Evolutionary conservation across 2,329 filamentous ascomycete genomes (phyloP), one percentile per base, ranked within the genome.

Genomic region (Colletotrichum destructivum): DNA sequence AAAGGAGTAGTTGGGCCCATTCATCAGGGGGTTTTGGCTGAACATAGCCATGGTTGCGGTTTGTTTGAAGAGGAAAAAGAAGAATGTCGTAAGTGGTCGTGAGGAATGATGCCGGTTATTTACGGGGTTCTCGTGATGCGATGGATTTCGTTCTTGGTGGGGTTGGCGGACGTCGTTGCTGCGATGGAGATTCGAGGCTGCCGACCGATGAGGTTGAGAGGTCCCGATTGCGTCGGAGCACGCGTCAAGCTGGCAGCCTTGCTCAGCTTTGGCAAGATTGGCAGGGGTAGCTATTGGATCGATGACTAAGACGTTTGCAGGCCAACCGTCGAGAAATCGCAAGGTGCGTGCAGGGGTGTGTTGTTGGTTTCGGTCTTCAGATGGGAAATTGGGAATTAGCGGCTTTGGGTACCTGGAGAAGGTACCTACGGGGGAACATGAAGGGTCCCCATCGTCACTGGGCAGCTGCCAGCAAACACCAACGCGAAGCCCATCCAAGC

Each of bases 1-100:
- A 84, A 91, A 90, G 74, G 90, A 91, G 84, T 92, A 92, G 85
- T 89, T 91, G 79, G 90, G 89, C 75, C 90, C 90, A 81, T 92
- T 90, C 85, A 91, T 87, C 79, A 91, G 79, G 76, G 90, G 89
- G 82, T 92, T 92, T 83, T 92, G 90, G 84, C 89, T 91, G 84
- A 92, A 92, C 87, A 92, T 90, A 77, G 86, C 85, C 89, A 91
- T 92, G 68, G 77, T 85, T 80, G 77, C 75, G 73, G 60, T 62
- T 57, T 42, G 65, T 55, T 60, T 69, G 63, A 73, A 56, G 61
- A 62, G 49, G 15, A 49, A 65, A 21, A 67, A 21, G 23, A 4
- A 47, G 35, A 23, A 46, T 21, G 46, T 52, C 62, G 66, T 51
- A 64, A 40, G 26, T 52, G 46, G 49, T 47, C 23, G 38, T 55